A percentile compares a stretch with the other conserved stretches of the same genome.
These are phyloP conservation scores for Plasmodium knowlesi DNA, from an alignment of 169 alveolate species.

Conservation along the genomic window DNA sequence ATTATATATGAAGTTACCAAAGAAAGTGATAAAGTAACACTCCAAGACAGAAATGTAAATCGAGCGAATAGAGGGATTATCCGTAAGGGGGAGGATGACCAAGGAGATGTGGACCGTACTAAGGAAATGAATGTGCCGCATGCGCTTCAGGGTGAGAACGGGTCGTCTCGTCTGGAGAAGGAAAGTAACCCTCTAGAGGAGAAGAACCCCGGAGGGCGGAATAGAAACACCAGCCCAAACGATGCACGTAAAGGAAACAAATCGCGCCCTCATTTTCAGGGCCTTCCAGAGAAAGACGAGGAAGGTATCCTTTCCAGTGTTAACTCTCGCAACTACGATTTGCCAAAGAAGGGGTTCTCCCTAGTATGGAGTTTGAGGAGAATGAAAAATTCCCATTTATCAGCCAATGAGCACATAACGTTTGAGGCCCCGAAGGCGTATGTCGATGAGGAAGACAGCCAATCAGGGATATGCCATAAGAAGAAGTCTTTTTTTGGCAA, in stretches of 20 bases:
- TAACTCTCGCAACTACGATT: constrained; percentile 34
- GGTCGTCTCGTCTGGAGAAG: background rate
- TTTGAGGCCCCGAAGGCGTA: constrained; percentile 19
- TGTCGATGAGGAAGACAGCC: background rate
- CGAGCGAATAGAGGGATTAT: too few species aligned
- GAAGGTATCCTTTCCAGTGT: background rate
- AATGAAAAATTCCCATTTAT: constrained; percentile 25
- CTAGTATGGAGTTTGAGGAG: constrained; percentile 64
- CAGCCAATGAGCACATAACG: constrained; percentile 33
- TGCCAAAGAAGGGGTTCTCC: constrained; percentile 70
- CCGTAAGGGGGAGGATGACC: background rate
- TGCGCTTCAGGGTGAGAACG: background rate
- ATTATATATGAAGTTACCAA: too few species aligned
- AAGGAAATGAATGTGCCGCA: background rate
- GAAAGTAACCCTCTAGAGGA: background rate
- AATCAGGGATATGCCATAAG: background rate
- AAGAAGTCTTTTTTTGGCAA: constrained; percentile 46
- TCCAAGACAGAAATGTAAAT: too few species aligned
- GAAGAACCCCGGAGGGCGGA: background rate
- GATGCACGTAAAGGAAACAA: background rate
- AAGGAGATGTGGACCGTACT: background rate
- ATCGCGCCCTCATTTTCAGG: background rate
- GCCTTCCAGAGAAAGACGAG: constrained; percentile 1
- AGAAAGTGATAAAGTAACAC: too few species aligned
- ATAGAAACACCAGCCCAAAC: background rate